These are phyloP conservation scores for Epithele typhae DNA, from an alignment of 768 basidiomycete species.

Conservation along the genomic window DNA sequence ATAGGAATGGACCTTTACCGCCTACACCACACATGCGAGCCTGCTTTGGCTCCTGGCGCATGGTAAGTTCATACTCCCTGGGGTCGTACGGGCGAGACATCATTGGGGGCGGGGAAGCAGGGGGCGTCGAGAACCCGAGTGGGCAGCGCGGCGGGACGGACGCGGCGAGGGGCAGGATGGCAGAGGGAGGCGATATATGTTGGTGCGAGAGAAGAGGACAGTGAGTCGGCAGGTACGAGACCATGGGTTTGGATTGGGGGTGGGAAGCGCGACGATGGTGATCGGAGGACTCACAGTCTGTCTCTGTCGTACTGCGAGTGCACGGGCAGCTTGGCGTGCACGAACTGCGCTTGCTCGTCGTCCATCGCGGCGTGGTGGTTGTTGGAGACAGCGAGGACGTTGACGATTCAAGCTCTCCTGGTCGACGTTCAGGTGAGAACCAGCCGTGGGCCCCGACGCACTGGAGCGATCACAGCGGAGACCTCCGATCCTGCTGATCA, in stretches of 20 bases:
- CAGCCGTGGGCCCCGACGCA: background rate
- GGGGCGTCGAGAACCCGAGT: background rate
- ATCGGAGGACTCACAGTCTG: constrained; percentile 32
- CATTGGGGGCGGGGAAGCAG: background rate
- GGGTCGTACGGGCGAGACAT: constrained; percentile 22
- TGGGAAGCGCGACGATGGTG: constrained; percentile 11
- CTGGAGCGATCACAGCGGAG: constrained; percentile 13
- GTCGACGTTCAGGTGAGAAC: constrained; percentile 7
- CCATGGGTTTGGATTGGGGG: constrained; percentile 16
- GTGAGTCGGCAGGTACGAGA: constrained; percentile 14
- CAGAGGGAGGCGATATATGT: constrained; percentile 11
- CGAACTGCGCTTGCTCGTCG: constrained; percentile 21
- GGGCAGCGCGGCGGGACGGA: background rate
- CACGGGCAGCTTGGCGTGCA: constrained; percentile 21
- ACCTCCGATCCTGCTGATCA: too few relatives aligned
- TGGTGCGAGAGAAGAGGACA: constrained; percentile 9
- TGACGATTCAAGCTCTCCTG: constrained; percentile 2
- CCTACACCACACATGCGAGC: constrained; percentile 89
- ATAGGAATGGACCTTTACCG: constrained; percentile 51
- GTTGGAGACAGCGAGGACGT: constrained; percentile 3
- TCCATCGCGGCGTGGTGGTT: constrained; percentile 15
- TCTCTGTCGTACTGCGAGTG: constrained; percentile 30
- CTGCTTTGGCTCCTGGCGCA: constrained; percentile 91
- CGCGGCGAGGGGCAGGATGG: constrained; percentile 11
- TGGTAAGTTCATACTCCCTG: constrained; percentile 82